Conservation (phyloP, 2,329 filamentous ascomycete genomes). For the Leptodontidium sp. region DNA sequence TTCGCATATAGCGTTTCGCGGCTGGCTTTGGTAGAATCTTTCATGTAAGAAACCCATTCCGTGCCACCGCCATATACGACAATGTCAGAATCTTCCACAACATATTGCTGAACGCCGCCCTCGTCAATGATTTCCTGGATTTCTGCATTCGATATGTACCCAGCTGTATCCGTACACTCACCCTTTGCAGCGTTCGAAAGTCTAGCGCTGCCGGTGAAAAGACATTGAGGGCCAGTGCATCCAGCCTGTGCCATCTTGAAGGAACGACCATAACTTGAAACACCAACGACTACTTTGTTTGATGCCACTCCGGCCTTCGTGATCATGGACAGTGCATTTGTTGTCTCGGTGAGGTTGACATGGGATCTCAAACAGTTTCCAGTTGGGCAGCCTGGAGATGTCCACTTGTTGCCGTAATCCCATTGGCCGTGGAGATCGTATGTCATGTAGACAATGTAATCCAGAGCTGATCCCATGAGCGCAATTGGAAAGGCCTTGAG, state of each 20-base stretch:
- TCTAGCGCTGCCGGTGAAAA: slow-evolving; percentile 37
- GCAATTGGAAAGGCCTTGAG: slow-evolving; percentile 40
- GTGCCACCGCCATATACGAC: too few species aligned
- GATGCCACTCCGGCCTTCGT: slow-evolving; percentile 48
- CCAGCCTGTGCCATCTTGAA: slow-evolving; percentile 47
- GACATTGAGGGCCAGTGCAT: slow-evolving; percentile 37
- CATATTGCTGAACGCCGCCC: too few species aligned
- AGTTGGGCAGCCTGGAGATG: slow-evolving; percentile 43
- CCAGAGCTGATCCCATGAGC: slow-evolving; percentile 29
- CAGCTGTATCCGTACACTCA: slow-evolving; percentile 46
- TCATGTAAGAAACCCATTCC: too few species aligned
- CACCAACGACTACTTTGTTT: slow-evolving; percentile 47
- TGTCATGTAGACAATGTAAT: slow-evolving; percentile 42
- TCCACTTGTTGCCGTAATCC: slow-evolving; percentile 48
- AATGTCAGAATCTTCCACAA: too few species aligned
- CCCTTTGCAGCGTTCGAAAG: slow-evolving; percentile 43
- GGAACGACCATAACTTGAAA: slow-evolving; percentile 47
- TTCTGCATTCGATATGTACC: slow-evolving; percentile 44
- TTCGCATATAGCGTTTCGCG: too few species aligned
- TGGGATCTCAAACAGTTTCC: slow-evolving; percentile 48
- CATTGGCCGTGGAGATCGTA: slow-evolving; percentile 52
- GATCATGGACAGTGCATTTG: slow-evolving; percentile 48
- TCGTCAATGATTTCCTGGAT: background rate
- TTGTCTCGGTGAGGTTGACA: slow-evolving; percentile 51
- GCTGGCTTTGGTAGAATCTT: too few species aligned